phyloP scores from a whole-genome alignment of 2,329 filamentous ascomycete species.

The Sordariomycetes sp. region DNA sequence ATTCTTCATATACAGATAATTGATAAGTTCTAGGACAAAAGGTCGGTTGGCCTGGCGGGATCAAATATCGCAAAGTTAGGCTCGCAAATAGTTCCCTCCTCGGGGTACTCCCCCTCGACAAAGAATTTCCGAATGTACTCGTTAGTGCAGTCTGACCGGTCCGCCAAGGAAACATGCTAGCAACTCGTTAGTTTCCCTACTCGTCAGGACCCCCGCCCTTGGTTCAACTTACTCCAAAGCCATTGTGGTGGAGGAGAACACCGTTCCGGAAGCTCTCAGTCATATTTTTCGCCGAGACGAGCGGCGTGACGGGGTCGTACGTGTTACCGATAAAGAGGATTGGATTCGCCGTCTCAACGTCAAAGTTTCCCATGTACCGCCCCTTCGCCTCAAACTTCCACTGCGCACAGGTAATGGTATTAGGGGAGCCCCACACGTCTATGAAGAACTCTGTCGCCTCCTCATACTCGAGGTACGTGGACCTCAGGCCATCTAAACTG shows the following conservation, averaged over 20 bases:
- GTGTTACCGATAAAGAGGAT: conserved; percentile 30
- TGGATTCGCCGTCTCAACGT: conserved; percentile 23
- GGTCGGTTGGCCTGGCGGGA: too few relatives aligned
- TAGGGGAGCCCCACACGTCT: conserved; percentile 6
- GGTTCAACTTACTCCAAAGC: conserved; percentile 29
- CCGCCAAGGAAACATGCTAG: background rate
- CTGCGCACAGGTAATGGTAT: conserved; percentile 17
- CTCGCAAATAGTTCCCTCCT: conserved; percentile 3
- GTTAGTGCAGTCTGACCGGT: conserved; percentile 2
- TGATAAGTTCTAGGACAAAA: too few relatives aligned
- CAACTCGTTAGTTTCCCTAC: background rate
- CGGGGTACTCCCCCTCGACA: background rate
- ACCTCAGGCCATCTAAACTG: background rate
- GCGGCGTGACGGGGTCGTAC: conserved; percentile 34
- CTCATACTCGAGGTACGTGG: background rate
- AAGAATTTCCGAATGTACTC: background rate
- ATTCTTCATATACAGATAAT: too few relatives aligned
- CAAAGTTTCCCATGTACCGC: conserved; percentile 12
- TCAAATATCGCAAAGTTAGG: background rate
- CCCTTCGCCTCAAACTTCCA: conserved; percentile 20
- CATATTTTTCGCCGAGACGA: conserved; percentile 29
- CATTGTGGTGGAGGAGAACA: conserved; percentile 31
- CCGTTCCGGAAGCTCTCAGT: conserved; percentile 28
- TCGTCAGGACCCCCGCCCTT: background rate
- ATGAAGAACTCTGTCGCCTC: conserved; percentile 15